Percentiles rank a stretch among this genome's conserved stretches.
Evolutionary conservation across 805 yeast species (phyloP).

Genomic region (Brettanomyces nanus): DNA sequence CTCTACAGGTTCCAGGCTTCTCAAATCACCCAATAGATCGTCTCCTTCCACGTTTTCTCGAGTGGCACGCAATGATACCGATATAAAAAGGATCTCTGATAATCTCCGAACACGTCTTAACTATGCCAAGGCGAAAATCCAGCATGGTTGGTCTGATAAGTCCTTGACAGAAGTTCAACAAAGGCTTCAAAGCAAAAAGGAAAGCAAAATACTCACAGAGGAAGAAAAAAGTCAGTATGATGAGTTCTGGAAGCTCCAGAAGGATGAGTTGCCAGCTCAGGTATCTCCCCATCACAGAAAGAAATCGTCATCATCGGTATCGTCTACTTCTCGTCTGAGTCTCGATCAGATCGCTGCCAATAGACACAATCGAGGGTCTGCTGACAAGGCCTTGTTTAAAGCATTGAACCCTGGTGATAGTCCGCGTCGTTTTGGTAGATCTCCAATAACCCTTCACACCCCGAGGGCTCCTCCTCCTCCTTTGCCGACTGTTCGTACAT

Average conservation of each 20-base stretch:
- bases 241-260: constrained; percentile 22
- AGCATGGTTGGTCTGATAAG: constrained; percentile 28
- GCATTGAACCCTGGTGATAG: constrained; percentile 19
- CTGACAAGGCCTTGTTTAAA: constrained; percentile 17
- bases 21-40: not conserved
- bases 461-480: constrained; percentile 6
- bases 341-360: constrained; percentile 24
- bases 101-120: constrained; percentile 28
- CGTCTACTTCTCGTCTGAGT: constrained; percentile 10
- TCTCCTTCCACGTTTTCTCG: not conserved
- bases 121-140: constrained; percentile 29
- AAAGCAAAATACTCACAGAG: constrained; percentile 9
- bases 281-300: constrained; percentile 4
- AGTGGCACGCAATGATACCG: constrained; percentile 13
- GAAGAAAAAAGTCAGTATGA: constrained; percentile 14
- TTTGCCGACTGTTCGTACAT: constrained; percentile 5
- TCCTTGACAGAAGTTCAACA: constrained; percentile 24
- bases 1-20: not conserved
- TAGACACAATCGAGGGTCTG: constrained; percentile 12
- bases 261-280: constrained; percentile 17
- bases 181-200: constrained; percentile 16
- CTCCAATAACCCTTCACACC: constrained; percentile 1
- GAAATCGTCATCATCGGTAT: constrained; percentile 8
- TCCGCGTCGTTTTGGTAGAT: too few relatives aligned
- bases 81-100: constrained; percentile 29